A percentile compares a stretch with the other conserved stretches of the same genome.
phyloP scores from a whole-genome alignment of 163 green algal genomes.

The Trebouxia gelatinosa region DNA sequence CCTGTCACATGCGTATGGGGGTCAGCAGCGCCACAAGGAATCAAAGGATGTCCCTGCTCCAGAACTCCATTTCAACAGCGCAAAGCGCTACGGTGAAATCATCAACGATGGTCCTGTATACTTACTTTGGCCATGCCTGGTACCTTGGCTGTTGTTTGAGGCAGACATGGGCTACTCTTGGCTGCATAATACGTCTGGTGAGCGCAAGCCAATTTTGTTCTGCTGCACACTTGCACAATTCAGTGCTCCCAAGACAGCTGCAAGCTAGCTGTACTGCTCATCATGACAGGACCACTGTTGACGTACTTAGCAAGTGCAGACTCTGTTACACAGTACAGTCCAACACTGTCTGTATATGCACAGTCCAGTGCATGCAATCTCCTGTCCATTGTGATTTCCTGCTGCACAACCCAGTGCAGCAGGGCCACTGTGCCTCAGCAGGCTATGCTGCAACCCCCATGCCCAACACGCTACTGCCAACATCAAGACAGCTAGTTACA shows the following conservation, averaged over 20 bases:
- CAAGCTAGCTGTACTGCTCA: not conserved
- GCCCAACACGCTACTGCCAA: no score
- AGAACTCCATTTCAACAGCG: not conserved
- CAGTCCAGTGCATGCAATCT: not conserved
- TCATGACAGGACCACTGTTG: not conserved
- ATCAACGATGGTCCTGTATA: not conserved
- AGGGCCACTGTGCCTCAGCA: no score
- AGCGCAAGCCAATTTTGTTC: not conserved
- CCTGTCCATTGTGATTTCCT: no score
- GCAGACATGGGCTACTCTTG: conserved; percentile 13
- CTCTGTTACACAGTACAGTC: not conserved
- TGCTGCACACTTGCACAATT: not conserved
- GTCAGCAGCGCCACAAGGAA: not conserved
- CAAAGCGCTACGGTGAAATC: not conserved
- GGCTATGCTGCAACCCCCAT: no score
- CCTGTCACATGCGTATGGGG: not conserved
- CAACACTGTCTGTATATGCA: not conserved
- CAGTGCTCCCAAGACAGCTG: not conserved
- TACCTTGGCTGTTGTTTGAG: not conserved
- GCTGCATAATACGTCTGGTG: not conserved
- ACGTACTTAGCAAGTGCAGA: no score
- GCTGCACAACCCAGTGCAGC: no score
- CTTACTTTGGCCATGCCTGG: not conserved
- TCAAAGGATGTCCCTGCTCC: not conserved
- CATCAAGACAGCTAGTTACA: no score